A percentile compares a stretch with the other conserved stretches of the same genome.
phyloP scores from a whole-genome alignment of 164 flowering plant genomes.

The Taxillus chinensis region DNA sequence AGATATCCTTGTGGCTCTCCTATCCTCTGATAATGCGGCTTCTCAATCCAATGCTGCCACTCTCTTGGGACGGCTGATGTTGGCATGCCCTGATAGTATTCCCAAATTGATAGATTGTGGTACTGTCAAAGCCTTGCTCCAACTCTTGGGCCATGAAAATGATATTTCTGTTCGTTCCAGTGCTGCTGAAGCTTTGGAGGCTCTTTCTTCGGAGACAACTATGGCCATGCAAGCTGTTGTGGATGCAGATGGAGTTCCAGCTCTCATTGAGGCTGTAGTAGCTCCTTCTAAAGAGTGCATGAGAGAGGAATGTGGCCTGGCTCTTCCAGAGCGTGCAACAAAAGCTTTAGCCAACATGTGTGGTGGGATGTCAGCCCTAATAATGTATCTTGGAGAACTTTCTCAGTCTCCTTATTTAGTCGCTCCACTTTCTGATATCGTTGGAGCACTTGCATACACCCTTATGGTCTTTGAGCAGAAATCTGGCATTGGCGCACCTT shows the following conservation, averaged over 20 bases:
- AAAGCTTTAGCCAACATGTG: conserved; percentile 67
- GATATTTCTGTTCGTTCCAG: conserved; percentile 74
- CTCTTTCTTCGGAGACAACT: conserved; percentile 57
- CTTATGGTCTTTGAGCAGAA: conserved; percentile 58
- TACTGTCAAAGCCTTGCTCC: conserved; percentile 52
- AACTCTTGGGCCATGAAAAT: conserved; percentile 50
- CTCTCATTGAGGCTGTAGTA: conserved; percentile 72
- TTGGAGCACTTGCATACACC: conserved; percentile 83
- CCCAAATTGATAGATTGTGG: conserved; percentile 72
- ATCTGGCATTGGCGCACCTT: conserved; percentile 25
- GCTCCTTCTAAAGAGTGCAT: conserved; percentile 90
- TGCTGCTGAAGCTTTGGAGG: conserved; percentile 82
- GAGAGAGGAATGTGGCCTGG: conserved; percentile 58
- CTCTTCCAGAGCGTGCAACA: conserved; percentile 61
- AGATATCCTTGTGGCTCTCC: conserved; percentile 67
- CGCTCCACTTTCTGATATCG: conserved; percentile 78
- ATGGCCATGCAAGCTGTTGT: conserved; percentile 53
- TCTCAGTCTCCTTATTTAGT: conserved; percentile 60
- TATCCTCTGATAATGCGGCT: conserved; percentile 61
- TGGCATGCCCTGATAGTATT: conserved; percentile 71
- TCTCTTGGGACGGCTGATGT: conserved; percentile 64
- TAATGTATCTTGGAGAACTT: conserved; percentile 67
- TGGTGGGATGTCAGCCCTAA: conserved; percentile 66
- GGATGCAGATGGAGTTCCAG: conserved; percentile 54
- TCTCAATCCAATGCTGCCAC: conserved; percentile 87